Conservation (phyloP, 345 rosid genomes). For the Linum trigynum region DNA sequence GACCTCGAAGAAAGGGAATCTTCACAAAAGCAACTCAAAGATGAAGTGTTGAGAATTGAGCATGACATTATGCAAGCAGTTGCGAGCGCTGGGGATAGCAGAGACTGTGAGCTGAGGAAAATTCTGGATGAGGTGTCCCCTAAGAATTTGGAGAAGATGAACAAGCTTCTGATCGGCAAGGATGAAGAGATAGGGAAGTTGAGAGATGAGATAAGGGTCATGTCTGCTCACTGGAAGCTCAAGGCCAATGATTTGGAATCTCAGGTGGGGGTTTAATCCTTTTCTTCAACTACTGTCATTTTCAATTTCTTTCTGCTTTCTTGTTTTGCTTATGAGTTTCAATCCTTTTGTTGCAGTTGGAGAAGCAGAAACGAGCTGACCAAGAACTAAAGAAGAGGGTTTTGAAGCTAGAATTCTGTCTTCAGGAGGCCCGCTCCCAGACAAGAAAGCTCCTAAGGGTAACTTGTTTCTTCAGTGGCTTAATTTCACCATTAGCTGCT, state of each 20-base stretch:
- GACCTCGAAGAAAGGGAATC: conserved; percentile 66
- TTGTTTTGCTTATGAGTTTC: conserved; percentile 1
- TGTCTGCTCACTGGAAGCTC: conserved; percentile 82
- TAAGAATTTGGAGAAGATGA: conserved; percentile 49
- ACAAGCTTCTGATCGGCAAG: conserved; percentile 46
- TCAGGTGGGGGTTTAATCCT: conserved; percentile 35
- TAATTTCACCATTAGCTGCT: background rate
- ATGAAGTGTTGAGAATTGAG: conserved; percentile 65
- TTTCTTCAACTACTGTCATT: background rate
- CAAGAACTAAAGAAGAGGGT: conserved; percentile 85
- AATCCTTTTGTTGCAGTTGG: conserved; percentile 42
- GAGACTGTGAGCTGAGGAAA: conserved; percentile 46
- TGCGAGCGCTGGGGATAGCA: conserved; percentile 40
- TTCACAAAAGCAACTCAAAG: conserved; percentile 71
- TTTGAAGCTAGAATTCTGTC: conserved; percentile 82
- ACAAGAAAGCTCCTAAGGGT: conserved; percentile 78
- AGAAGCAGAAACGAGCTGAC: conserved; percentile 70
- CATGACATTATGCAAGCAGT: conserved; percentile 55
- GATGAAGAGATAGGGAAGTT: conserved; percentile 65
- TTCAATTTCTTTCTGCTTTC: background rate
- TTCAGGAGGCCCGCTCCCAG: conserved; percentile 78
- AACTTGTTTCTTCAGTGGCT: background rate
- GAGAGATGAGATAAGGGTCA: conserved; percentile 63
- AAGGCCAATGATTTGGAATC: conserved; percentile 71
- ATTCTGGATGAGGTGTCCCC: conserved; percentile 58